Percentiles rank a stretch among this genome's conserved stretches.
phyloP scores from a whole-genome alignment of 441 rosid genomes.

The Jatropha podagrica region DNA sequence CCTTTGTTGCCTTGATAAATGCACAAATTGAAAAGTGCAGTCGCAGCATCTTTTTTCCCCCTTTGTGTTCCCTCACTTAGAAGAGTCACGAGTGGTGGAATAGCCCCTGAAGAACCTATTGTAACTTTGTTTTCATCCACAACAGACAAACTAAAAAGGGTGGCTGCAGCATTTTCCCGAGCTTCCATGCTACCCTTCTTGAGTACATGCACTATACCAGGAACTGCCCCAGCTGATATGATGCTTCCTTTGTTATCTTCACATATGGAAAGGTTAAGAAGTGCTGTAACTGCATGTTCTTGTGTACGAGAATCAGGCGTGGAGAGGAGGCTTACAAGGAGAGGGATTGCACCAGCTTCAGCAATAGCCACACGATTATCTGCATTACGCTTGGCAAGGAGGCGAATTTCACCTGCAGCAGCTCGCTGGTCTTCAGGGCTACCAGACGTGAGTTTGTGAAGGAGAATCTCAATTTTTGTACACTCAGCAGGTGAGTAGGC shows the following conservation, averaged over 20 bases:
- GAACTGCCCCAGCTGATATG: conserved; percentile 79
- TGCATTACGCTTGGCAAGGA: conserved; percentile 89
- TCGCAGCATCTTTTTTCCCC: conserved; percentile 96
- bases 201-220: conserved; percentile 84
- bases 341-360: conserved; percentile 97
- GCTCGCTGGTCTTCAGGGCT: conserved; percentile 72
- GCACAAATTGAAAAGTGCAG: conserved; percentile 95
- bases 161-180: conserved; percentile 96
- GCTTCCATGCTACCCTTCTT: conserved; percentile 99
- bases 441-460: conserved; percentile 65
- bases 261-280: conserved; percentile 88
- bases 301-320: conserved; percentile 81
- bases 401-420: conserved; percentile 92
- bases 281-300: conserved; percentile 94
- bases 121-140: conserved; percentile 88
- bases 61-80: conserved; percentile 87
- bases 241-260: conserved; percentile 91
- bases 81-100: conserved; percentile 77
- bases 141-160: conserved; percentile 91
- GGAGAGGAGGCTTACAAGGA: conserved; percentile 71
- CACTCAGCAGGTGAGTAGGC: conserved; percentile 68
- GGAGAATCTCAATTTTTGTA: conserved; percentile 63
- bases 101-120: conserved; percentile 81
- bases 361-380: conserved; percentile 95
- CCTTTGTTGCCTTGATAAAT: conserved; percentile 98